Evolutionary conservation across 768 basidiomycete species (phyloP), one percentile per base, ranked within the genome.

Genomic region (Rhodotorula toruloides): DNA sequence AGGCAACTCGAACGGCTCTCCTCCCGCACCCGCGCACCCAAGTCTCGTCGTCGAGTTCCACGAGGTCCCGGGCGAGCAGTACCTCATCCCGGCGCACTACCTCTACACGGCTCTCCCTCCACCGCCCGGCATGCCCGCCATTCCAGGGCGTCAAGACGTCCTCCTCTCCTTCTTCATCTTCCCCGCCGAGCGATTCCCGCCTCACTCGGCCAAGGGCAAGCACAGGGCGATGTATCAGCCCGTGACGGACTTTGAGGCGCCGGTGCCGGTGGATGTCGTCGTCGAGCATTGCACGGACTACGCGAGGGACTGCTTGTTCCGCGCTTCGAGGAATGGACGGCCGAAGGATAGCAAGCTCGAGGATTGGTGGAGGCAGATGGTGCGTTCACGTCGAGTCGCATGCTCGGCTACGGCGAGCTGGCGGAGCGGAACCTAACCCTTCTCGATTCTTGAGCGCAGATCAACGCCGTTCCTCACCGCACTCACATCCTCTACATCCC

Each of bases 91-190:
- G 3, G 34, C 47, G 34, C 61, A 67, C 40, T 40, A n/a, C 54
- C 27, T 50, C 58, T 67, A 54, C 54, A 56, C 62, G 27, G 50
- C 54, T 4, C 70, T 71, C 16, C 56, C 21, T 44, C 40, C 21
- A 6, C 58, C 2, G 54, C 19, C 29, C 16, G 2, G 19, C 21
- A 36, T 42, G 19, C n/a, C 29, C 34, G 7, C 36, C 22, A 22
- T n/a, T 9, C 27, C 44, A n/a, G n/a, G n/a, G 43, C 47, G 40
- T 0, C 54, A 60, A 32, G 49, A 46, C 48, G 57, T 64, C 54
- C 58, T 71, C 29, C 62, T 71, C 42, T 71, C 70, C 1, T 61
- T 67, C 65, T 71, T 71, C 58, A 46, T 70, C 42, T 63, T 70
- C 48, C 64, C 64, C 27, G 31, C 54, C 4, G 62, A 53, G 32